phyloP scores from a whole-genome alignment of 257 asterid species.

The Linderniella brevidens region DNA sequence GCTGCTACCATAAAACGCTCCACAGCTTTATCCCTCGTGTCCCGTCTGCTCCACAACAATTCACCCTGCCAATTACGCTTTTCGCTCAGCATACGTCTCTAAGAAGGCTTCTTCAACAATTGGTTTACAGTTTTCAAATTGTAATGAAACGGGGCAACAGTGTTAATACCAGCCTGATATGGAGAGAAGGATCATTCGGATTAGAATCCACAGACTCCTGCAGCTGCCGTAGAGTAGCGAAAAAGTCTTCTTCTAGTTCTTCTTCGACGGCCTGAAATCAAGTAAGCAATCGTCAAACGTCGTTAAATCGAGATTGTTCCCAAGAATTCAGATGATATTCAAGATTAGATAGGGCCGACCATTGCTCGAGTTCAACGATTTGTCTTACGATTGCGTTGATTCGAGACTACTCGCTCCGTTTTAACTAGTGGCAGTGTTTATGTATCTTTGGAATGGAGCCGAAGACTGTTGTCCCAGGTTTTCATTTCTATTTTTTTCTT shows the following conservation, averaged over 20 bases:
- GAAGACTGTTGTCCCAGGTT: too few relatives aligned
- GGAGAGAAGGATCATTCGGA: slow-evolving; percentile 41
- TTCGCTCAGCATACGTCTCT: background rate
- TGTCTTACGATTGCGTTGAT: too few relatives aligned
- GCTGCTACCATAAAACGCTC: slow-evolving; percentile 68
- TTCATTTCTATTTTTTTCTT: too few relatives aligned
- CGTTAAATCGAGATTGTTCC: background rate
- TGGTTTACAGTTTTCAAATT: too few relatives aligned
- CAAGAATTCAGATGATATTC: too few relatives aligned
- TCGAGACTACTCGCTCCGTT: too few relatives aligned
- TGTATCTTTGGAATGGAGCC: too few relatives aligned
- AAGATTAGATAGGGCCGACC: too few relatives aligned
- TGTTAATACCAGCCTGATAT: slow-evolving; percentile 39
- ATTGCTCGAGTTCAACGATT: too few relatives aligned
- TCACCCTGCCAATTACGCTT: slow-evolving; percentile 32
- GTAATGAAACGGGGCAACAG: background rate
- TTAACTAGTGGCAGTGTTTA: too few relatives aligned
- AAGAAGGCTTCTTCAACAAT: background rate
- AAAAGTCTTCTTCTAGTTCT: slow-evolving; percentile 17
- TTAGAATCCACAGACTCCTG: slow-evolving; percentile 31
- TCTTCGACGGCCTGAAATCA: slow-evolving; percentile 22
- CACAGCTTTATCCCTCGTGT: slow-evolving; percentile 37
- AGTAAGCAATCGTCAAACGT: slow-evolving; percentile 5
- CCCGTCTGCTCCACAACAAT: slow-evolving; percentile 44
- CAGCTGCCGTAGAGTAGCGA: slow-evolving; percentile 17